phyloP scores from a whole-genome alignment of 164 flowering plant species.

The Annona cherimola region DNA sequence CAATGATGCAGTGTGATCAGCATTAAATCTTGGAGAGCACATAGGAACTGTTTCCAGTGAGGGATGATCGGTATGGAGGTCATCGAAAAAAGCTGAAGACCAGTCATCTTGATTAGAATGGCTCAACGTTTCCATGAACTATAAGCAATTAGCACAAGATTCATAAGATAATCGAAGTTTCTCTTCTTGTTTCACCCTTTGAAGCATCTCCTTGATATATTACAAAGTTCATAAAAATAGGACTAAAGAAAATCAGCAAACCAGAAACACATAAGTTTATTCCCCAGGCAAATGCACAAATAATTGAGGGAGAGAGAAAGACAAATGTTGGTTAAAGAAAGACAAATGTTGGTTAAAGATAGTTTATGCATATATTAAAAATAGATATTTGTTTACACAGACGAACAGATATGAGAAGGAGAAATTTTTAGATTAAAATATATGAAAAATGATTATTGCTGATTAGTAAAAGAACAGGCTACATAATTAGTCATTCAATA shows the following conservation, averaged over 20 bases:
- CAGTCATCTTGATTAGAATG: conserved; percentile 25
- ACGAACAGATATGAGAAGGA: neutral
- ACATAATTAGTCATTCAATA: neutral
- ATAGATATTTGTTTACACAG: too few species aligned
- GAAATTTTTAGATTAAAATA: too few species aligned
- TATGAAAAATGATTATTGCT: too few species aligned
- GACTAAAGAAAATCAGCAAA: conserved; percentile 9
- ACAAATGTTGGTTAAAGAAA: neutral
- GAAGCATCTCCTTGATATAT: conserved; percentile 44
- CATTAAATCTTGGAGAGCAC: conserved; percentile 17
- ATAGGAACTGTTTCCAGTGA: conserved; percentile 41
- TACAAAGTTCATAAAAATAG: conserved; percentile 16
- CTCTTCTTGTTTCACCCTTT: conserved; percentile 42
- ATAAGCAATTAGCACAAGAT: conserved; percentile 31
- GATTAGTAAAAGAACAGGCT: neutral
- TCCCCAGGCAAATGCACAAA: neutral
- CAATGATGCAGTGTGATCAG: conserved; percentile 15
- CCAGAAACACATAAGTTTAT: neutral
- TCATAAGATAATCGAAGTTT: conserved; percentile 33
- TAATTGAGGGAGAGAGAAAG: too few species aligned
- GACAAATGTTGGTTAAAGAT: neutral
- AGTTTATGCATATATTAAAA: neutral
- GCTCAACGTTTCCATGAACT: conserved; percentile 22
- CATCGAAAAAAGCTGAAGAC: conserved; percentile 27
- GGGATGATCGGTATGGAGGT: conserved; percentile 23